These are phyloP conservation scores for Jaltomata sinuosa DNA, from an alignment of 257 asterid species.

Conservation along the genomic window DNA sequence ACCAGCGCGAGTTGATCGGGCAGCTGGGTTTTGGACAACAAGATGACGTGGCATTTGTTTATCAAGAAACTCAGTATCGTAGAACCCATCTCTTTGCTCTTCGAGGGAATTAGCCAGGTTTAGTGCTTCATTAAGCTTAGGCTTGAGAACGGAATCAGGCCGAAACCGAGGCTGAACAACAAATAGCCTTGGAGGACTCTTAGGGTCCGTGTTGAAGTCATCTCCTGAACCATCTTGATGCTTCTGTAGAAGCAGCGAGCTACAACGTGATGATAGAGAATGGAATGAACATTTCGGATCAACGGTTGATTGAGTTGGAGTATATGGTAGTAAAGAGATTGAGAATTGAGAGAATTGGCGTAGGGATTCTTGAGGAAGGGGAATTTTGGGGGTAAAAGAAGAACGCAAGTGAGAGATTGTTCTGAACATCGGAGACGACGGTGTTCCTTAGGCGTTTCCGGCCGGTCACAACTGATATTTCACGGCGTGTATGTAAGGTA, in stretches of 20 bases:
- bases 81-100: slow-evolving; percentile 66
- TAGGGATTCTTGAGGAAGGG: neutral
- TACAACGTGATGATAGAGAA: neutral
- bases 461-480: neutral
- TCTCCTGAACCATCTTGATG: slow-evolving; percentile 17
- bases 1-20: slow-evolving; percentile 64
- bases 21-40: slow-evolving; percentile 77
- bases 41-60: slow-evolving; percentile 68
- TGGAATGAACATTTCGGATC: too few relatives aligned
- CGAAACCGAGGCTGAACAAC: slow-evolving; percentile 89
- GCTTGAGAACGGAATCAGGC: slow-evolving; percentile 47
- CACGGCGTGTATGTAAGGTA: neutral
- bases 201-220: slow-evolving; percentile 32
- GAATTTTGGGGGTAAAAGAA: neutral
- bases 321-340: neutral
- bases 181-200: slow-evolving; percentile 59
- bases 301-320: neutral
- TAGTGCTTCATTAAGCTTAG: slow-evolving; percentile 75
- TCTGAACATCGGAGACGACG: slow-evolving; percentile 7
- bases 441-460: neutral
- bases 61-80: slow-evolving; percentile 44
- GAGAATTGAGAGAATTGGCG: neutral
- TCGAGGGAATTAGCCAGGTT: slow-evolving; percentile 87
- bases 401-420: slow-evolving; percentile 5
- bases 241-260: slow-evolving; percentile 8